Conservation (phyloP, 257 asterid genomes). For the Scutellaria galericulata region DNA sequence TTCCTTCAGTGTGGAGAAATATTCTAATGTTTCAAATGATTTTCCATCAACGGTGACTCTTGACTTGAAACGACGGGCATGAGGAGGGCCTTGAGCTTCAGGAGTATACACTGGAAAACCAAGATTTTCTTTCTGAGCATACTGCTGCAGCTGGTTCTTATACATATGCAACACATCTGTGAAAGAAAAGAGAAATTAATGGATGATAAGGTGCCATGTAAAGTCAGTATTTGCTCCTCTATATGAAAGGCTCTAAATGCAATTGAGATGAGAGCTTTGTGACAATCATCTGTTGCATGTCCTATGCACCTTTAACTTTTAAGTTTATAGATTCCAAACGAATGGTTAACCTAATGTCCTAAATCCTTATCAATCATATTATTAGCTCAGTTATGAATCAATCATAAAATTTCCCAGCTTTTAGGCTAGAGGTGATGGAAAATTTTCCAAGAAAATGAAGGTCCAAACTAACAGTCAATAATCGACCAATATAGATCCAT, state of each 20-base stretch:
- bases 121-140: conserved; percentile 58
- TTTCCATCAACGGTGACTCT: conserved; percentile 57
- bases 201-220: background rate
- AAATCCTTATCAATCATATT: background rate
- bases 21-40: conserved; percentile 53
- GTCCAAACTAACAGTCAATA: too few relatives aligned
- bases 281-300: background rate
- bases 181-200: background rate
- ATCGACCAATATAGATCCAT: too few relatives aligned
- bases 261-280: background rate
- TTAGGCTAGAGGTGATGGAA: too few relatives aligned
- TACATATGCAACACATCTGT: conserved; percentile 58
- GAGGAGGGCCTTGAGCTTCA: conserved; percentile 78
- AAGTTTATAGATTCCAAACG: background rate
- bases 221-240: background rate
- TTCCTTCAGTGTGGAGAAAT: conserved; percentile 66
- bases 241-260: background rate
- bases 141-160: conserved; percentile 70
- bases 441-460: too few relatives aligned
- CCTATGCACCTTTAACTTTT: background rate
- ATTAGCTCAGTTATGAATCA: background rate
- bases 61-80: conserved; percentile 64
- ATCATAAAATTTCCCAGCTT: too few relatives aligned
- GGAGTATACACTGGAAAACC: conserved; percentile 58
- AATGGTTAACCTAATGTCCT: background rate